Evolutionary conservation across 2,329 filamentous ascomycete genomes (phyloP), one percentile per base, ranked within the genome.

Genomic region (Saccharata proteae): DNA sequence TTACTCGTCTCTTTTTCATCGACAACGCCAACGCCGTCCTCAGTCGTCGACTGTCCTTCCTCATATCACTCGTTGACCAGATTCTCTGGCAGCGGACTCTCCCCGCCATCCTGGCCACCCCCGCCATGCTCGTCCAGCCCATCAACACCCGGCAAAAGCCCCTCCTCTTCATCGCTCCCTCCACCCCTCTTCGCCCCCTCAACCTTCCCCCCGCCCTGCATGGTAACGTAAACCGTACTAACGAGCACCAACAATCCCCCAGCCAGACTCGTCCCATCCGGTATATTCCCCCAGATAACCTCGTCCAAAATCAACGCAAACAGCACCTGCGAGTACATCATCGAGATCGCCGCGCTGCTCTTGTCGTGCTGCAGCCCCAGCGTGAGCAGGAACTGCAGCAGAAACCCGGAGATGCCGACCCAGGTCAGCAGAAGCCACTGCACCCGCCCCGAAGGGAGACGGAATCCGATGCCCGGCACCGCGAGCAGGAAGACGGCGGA

Each of bases 341-440:
- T 71, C 35, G 71, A 72, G 0, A 70, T 76, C 3, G 71, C 72
- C 19, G 68, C 57, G 1, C 59, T 55, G 2, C 64, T 66, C 40
- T 76, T 77, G 46, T 84, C 79, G 38, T 76, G 70, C 12, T 77
- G 64, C 32, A 93, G 57, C 0, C 81, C 83, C 2, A 72, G 68
- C 1, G 84, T 90, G 10, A 90, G 59, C 13, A 90, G 61, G 43
- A 83, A 82, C 62, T 93, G 85, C 66, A 85, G 76, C 16, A 77
- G 49, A 47, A 92, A 85, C 1, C 84, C 85, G 34, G 77, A 75
- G 0, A 72, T 42, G 0, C 79, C 80, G 9, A 92, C 62, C 15
- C 74, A 65, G 1, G 74, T 34, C 8, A 93, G 59, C n/a, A 85
- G 61, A 0, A 57, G 49, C 77, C 80, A 85, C 47, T 85, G 61